These are phyloP conservation scores for Botrytis byssoidea DNA, from an alignment of 2,329 filamentous ascomycete species.

Conservation along the genomic window DNA sequence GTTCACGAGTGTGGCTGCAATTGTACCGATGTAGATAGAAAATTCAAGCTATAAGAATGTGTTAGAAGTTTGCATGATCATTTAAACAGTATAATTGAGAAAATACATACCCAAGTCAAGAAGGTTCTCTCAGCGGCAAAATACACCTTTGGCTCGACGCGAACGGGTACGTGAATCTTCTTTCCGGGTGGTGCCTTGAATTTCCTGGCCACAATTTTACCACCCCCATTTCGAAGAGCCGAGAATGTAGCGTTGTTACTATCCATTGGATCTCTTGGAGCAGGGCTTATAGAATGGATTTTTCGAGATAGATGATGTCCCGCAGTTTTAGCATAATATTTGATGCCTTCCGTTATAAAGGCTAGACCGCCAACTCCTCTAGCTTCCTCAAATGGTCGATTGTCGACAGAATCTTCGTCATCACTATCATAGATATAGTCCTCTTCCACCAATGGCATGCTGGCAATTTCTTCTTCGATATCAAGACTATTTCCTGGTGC, in stretches of 20 bases:
- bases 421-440: constrained; percentile 92
- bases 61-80: not conserved
- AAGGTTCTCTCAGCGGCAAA: constrained; percentile 97
- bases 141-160: constrained; percentile 96
- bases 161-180: constrained; percentile 92
- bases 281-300: constrained; percentile 26
- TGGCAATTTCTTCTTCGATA: constrained; percentile 78
- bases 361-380: constrained; percentile 72
- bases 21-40: constrained; percentile 87
- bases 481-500: constrained; percentile 55
- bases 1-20: constrained; percentile 80
- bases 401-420: constrained; percentile 75
- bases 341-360: constrained; percentile 64
- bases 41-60: constrained; percentile 71
- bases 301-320: constrained; percentile 25
- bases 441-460: constrained; percentile 54
- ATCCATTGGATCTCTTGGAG: constrained; percentile 24
- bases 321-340: constrained; percentile 37
- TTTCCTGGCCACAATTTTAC: constrained; percentile 54
- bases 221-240: constrained; percentile 53
- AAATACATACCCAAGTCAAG: constrained; percentile 73
- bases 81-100: constrained; percentile 19
- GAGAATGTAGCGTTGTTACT: constrained; percentile 53
- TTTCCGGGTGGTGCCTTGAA: constrained; percentile 78
- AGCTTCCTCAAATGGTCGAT: constrained; percentile 75